Conservation (phyloP, 1,284 basidiomycete genomes). For the Retiboletus fuscus region DNA sequence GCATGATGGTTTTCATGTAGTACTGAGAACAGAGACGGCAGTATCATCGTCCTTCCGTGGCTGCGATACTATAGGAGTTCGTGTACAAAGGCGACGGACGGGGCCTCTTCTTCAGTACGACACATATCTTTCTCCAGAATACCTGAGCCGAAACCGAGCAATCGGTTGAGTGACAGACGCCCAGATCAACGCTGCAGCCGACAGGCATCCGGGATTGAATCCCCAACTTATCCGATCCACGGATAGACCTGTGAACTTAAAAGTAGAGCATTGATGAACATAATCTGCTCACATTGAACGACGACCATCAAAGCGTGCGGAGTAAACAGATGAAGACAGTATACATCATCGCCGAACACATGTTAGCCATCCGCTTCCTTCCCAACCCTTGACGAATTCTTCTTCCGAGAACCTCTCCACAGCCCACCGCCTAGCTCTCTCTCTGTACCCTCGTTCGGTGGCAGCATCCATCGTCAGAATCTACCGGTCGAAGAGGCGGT, state of each 20-base stretch:
- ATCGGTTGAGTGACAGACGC: not conserved
- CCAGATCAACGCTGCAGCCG: not conserved
- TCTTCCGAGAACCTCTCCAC: conserved; percentile 79
- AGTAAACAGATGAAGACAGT: not conserved
- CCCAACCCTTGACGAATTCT: conserved; percentile 83
- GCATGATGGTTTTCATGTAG: not conserved
- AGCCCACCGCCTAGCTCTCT: conserved; percentile 77
- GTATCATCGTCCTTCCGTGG: not conserved
- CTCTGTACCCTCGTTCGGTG: conserved; percentile 72
- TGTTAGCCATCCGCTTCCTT: conserved; percentile 66
- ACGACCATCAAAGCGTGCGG: no score
- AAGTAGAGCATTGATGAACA: not conserved
- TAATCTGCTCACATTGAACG: not conserved
- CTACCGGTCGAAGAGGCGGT: conserved; percentile 28
- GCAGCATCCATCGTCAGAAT: conserved; percentile 65
- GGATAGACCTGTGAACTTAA: not conserved
- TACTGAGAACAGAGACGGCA: not conserved
- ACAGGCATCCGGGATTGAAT: not conserved
- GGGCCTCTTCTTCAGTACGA: not conserved
- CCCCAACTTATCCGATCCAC: not conserved
- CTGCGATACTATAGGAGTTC: not conserved
- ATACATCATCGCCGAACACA: conserved; percentile 30
- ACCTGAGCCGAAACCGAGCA: not conserved
- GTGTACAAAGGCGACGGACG: not conserved
- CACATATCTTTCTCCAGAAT: not conserved